phyloP scores from a whole-genome alignment of 495 filamentous ascomycete species.

The Penicillium silybi region DNA sequence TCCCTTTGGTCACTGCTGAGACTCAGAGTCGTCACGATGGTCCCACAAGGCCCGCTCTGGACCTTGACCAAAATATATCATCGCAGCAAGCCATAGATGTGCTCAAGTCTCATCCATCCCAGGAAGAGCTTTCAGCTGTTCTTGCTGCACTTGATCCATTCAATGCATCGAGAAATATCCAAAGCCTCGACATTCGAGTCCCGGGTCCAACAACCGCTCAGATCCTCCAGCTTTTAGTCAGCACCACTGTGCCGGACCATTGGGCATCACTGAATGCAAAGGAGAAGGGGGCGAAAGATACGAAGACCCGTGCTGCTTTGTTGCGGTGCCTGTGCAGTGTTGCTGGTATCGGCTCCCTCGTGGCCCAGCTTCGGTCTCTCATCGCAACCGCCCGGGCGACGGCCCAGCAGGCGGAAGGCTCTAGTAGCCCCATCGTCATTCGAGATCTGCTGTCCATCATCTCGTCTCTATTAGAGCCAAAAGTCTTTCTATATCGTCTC shows the following conservation, averaged over 20 bases:
- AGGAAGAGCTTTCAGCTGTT: slow-evolving; percentile 48
- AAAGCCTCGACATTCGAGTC: slow-evolving; percentile 55
- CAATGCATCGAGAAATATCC: slow-evolving; percentile 23
- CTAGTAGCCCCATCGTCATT: slow-evolving; percentile 25
- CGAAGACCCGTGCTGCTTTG: slow-evolving; percentile 44
- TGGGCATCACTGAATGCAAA: slow-evolving; percentile 60
- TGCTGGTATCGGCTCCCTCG: slow-evolving; percentile 65
- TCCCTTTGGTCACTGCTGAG: slow-evolving; percentile 19
- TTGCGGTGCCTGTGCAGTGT: slow-evolving; percentile 67
- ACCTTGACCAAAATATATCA: slow-evolving; percentile 30
- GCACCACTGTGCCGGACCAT: slow-evolving; percentile 68
- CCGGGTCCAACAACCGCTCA: slow-evolving; percentile 64
- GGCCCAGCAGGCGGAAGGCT: slow-evolving; percentile 25
- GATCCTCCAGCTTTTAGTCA: slow-evolving; percentile 65
- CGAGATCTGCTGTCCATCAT: slow-evolving; percentile 43
- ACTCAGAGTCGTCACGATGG: slow-evolving; percentile 6
- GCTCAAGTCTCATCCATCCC: slow-evolving; percentile 62
- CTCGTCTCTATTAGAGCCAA: slow-evolving; percentile 53
- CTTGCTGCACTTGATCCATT: slow-evolving; percentile 51
- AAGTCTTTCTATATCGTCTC: slow-evolving; percentile 50
- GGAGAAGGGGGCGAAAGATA: slow-evolving; percentile 27
- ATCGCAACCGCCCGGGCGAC: slow-evolving; percentile 32
- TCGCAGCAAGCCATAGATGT: slow-evolving; percentile 58
- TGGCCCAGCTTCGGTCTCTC: slow-evolving; percentile 56
- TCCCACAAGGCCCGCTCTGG: slow-evolving; percentile 8